phyloP scores from a whole-genome alignment of 2,329 filamentous ascomycete species.

The Neofusicoccum kwambonambiense region DNA sequence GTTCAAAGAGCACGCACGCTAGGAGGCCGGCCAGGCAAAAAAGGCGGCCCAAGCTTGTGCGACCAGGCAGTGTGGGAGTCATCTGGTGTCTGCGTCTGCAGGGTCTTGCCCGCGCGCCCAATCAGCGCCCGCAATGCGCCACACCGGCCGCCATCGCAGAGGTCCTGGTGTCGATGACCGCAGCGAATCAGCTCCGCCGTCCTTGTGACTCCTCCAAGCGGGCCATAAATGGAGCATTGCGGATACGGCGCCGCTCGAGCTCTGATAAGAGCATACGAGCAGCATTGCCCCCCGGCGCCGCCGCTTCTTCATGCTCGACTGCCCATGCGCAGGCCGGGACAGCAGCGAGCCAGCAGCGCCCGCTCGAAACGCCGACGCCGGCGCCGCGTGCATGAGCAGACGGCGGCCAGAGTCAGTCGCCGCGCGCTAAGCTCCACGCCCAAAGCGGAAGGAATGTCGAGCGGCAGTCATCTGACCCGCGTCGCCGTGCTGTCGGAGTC shows the following conservation, averaged over 20 bases:
- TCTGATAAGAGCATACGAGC: conserved; percentile 11
- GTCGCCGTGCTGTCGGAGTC: conserved; percentile 1
- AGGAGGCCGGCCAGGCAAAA: conserved; percentile 5
- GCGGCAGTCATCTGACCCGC: conserved; percentile 5
- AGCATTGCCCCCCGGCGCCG: not conserved
- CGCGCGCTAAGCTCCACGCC: not conserved
- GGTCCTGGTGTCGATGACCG: conserved; percentile 4
- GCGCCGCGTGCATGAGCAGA: conserved; percentile 3
- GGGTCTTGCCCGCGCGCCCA: conserved; percentile 11
- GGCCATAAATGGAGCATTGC: conserved; percentile 7
- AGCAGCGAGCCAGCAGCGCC: not conserved
- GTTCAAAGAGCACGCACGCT: conserved; percentile 10
- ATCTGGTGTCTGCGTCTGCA: conserved; percentile 17
- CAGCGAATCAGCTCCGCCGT: conserved; percentile 13
- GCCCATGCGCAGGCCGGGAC: not conserved
- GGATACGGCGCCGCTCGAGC: not conserved
- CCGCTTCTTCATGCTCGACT: conserved; percentile 10
- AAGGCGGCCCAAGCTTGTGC: conserved; percentile 13
- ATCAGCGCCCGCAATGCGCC: conserved; percentile 6
- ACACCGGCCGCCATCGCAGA: not conserved
- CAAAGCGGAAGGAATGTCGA: conserved; percentile 8
- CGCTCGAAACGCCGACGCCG: not conserved
- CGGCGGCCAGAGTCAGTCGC: conserved; percentile 2
- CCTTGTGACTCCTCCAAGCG: conserved; percentile 15
- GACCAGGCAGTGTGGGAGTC: conserved; percentile 4